A percentile compares a stretch with the other conserved stretches of the same genome.
Conservation (phyloP, 106 monocot genomes). For the Phalaenopsis equestris region DNA sequence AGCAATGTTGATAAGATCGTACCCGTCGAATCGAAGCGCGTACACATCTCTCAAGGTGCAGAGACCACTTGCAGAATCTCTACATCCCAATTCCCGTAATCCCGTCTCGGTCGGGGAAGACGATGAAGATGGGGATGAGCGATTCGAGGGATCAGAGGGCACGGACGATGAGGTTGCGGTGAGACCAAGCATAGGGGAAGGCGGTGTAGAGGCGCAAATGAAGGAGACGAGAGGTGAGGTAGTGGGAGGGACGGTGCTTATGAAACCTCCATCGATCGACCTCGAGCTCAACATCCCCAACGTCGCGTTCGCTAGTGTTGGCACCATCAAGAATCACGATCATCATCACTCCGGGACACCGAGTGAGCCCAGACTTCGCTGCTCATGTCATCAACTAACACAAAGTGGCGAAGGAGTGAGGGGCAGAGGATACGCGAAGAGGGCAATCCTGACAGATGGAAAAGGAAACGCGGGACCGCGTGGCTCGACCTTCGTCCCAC, state of each 20-base stretch:
- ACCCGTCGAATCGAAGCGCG: constrained; percentile 40
- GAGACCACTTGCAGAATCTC: constrained; percentile 27
- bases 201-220: constrained; percentile 54
- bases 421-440: no score
- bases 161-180: constrained; percentile 75
- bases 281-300: no score
- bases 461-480: no score
- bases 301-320: no score
- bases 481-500: no score
- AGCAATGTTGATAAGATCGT: constrained; percentile 5
- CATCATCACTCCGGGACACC: no score
- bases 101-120: constrained; percentile 51
- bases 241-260: neutral
- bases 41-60: constrained; percentile 74
- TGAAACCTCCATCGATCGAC: no score
- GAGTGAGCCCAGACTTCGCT: no score
- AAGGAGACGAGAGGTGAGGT: neutral
- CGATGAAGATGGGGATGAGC: constrained; percentile 42
- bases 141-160: constrained; percentile 45
- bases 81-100: constrained; percentile 49
- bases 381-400: no score
- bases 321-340: no score
- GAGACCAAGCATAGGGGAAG: constrained; percentile 85
- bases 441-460: no score
- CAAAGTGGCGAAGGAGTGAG: no score